Percentiles rank a stretch among this genome's conserved stretches.
phyloP scores from a whole-genome alignment of 1,284 basidiomycete species.

The Butyriboletus regius region DNA sequence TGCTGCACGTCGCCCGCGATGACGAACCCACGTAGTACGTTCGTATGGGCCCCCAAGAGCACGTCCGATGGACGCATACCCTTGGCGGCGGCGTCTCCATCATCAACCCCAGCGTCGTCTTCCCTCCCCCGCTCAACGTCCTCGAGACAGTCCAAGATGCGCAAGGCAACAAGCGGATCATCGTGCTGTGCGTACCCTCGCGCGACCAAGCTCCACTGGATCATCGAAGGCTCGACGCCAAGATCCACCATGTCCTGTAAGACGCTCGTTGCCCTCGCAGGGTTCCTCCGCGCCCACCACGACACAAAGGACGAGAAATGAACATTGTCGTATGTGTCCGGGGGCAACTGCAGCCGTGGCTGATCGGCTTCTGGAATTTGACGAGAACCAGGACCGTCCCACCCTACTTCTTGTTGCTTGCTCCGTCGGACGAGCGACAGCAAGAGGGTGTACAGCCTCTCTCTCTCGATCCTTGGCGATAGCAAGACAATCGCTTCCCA shows the following conservation, averaged over 20 bases:
- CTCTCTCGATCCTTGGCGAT: slow-evolving; percentile 7
- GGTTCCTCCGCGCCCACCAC: slow-evolving; percentile 14
- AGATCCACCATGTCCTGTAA: slow-evolving; percentile 34
- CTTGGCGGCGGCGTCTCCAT: not conserved
- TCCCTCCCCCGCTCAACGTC: not conserved
- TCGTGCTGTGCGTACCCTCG: slow-evolving; percentile 18
- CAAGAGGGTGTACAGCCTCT: slow-evolving; percentile 30
- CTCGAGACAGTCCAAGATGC: slow-evolving; percentile 23
- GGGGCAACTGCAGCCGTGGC: slow-evolving; percentile 13
- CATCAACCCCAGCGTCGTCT: no score
- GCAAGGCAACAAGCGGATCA: slow-evolving; percentile 16
- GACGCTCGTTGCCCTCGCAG: slow-evolving; percentile 19
- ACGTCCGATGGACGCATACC: slow-evolving; percentile 4
- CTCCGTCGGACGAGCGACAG: slow-evolving; percentile 18
- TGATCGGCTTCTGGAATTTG: not conserved
- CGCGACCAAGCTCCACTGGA: slow-evolving; percentile 25
- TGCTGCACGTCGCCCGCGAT: slow-evolving; percentile 15
- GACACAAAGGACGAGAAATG: slow-evolving; percentile 30
- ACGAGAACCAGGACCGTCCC: not conserved
- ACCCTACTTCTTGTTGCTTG: not conserved
- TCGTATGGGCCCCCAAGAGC: slow-evolving; percentile 25
- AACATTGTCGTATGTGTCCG: slow-evolving; percentile 18
- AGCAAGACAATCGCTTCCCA: slow-evolving; percentile 32
- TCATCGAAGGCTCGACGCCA: slow-evolving; percentile 23
- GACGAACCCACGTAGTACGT: slow-evolving; percentile 30